Percentiles rank a stretch among this genome's conserved stretches.
Conservation (phyloP, 148 eudicot genomes). For the Rhododendron griersonianum region DNA sequence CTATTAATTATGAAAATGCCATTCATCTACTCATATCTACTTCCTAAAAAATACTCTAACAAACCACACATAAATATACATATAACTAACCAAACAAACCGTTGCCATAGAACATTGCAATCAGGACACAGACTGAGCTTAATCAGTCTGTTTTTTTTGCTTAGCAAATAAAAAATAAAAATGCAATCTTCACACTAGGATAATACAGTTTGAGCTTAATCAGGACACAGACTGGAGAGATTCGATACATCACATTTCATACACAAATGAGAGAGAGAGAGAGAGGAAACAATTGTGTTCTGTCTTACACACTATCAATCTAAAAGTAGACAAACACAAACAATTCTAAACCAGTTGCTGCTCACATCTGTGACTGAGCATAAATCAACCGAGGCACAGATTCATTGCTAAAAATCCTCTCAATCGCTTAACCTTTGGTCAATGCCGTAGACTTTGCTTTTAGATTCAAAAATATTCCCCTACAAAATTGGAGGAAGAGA, state of each 20-base stretch:
- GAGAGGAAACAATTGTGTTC: background rate
- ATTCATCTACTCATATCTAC: no score
- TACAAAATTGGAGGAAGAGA: constrained; percentile 20
- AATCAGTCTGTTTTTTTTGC: no score
- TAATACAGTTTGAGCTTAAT: background rate
- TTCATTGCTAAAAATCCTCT: background rate
- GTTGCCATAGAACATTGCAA: no score
- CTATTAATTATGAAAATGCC: no score
- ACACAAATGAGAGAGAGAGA: background rate
- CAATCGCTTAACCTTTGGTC: constrained; percentile 34
- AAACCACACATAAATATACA: no score
- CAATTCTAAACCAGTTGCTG: background rate
- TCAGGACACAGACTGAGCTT: no score
- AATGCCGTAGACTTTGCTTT: constrained; percentile 61
- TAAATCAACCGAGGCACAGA: background rate
- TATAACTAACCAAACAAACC: no score
- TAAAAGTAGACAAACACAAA: background rate
- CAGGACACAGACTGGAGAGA: background rate
- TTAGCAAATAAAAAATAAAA: no score
- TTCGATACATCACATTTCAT: background rate
- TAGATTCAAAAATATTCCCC: constrained; percentile 90
- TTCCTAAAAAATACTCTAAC: no score
- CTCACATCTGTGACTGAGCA: background rate
- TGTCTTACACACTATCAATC: background rate
- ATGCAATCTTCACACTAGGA: no score